Conservation (phyloP, 495 filamentous ascomycete genomes). For the Emericellopsis terricola region DNA sequence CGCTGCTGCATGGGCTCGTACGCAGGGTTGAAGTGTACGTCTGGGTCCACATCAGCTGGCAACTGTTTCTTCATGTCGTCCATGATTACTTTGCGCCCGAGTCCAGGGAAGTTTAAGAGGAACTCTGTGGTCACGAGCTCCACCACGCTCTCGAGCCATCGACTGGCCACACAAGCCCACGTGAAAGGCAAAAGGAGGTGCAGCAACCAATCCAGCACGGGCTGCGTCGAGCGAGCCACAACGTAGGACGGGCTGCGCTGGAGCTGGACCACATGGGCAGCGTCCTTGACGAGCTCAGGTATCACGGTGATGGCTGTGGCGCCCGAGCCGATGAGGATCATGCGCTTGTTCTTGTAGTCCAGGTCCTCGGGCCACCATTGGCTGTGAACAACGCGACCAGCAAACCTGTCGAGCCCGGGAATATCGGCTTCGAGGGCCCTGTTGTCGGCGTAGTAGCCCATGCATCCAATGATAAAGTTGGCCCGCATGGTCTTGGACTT, state of each 20-base stretch:
- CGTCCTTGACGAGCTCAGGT: slow-evolving; percentile 29
- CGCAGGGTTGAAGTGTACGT: slow-evolving; percentile 51
- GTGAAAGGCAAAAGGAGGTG: slow-evolving; percentile 22
- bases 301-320: slow-evolving; percentile 40
- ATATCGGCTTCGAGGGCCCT: slow-evolving; percentile 35
- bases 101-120: slow-evolving; percentile 27
- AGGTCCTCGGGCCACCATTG: slow-evolving; percentile 42
- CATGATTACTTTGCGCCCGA: slow-evolving; percentile 27
- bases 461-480: slow-evolving; percentile 41
- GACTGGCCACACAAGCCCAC: slow-evolving; percentile 13
- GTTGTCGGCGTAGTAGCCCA: slow-evolving; percentile 53
- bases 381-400: slow-evolving; percentile 37
- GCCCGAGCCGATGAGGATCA: slow-evolving; percentile 38
- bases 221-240: slow-evolving; percentile 26
- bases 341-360: slow-evolving; percentile 28
- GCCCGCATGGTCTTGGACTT: slow-evolving; percentile 25
- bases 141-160: slow-evolving; percentile 14
- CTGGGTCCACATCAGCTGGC: slow-evolving; percentile 32
- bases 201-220: slow-evolving; percentile 9
- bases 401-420: slow-evolving; percentile 39
- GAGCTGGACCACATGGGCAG: slow-evolving; percentile 34
- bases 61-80: slow-evolving; percentile 26
- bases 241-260: slow-evolving; percentile 42
- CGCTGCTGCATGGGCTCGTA: slow-evolving; percentile 66
- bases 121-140: slow-evolving; percentile 14